A percentile compares a stretch with the other conserved stretches of the same genome.
These are phyloP conservation scores for Yarrowia sp. DNA, from an alignment of 805 yeast species.

Conservation along the genomic window DNA sequence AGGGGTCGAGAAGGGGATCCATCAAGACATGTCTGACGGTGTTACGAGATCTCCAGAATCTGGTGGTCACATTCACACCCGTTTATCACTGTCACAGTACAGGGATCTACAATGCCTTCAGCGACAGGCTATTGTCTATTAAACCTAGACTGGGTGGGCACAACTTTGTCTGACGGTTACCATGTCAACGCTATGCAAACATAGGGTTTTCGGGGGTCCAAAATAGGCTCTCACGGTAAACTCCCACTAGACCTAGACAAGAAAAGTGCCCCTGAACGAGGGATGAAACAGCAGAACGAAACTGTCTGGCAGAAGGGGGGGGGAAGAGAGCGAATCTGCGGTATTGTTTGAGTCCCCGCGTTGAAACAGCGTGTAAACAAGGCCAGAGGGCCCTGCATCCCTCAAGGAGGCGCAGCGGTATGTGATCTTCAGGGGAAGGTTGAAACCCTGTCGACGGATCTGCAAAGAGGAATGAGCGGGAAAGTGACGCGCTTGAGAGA, in stretches of 20 bases:
- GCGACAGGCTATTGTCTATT: slow-evolving; percentile 7
- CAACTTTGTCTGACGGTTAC: not conserved
- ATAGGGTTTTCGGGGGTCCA: not conserved
- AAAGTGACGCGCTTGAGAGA: slow-evolving; percentile 1
- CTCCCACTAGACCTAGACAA: slow-evolving; percentile 7
- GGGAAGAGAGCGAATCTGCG: too few species aligned
- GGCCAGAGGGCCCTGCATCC: slow-evolving; percentile 11
- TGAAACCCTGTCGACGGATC: slow-evolving; percentile 23
- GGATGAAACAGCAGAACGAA: not conserved
- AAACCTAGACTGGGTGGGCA: slow-evolving; percentile 20
- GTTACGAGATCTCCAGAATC: too few species aligned
- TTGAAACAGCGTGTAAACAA: too few species aligned
- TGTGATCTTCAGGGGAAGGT: slow-evolving; percentile 37
- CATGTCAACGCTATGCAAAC: slow-evolving; percentile 8
- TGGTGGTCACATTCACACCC: too few species aligned
- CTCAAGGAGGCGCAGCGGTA: slow-evolving; percentile 33
- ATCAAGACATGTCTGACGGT: too few species aligned
- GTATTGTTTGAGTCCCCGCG: not conserved
- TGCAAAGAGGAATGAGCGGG: slow-evolving; percentile 33
- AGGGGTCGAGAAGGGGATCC: too few species aligned
- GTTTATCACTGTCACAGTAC: too few species aligned
- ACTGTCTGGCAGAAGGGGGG: too few species aligned
- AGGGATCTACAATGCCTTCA: not conserved
- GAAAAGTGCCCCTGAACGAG: slow-evolving; percentile 5
- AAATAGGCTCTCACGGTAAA: not conserved